Evolutionary conservation across 495 filamentous ascomycete species (phyloP), one percentile per base, ranked within the genome.

Genomic region (Neurospora sp.): DNA sequence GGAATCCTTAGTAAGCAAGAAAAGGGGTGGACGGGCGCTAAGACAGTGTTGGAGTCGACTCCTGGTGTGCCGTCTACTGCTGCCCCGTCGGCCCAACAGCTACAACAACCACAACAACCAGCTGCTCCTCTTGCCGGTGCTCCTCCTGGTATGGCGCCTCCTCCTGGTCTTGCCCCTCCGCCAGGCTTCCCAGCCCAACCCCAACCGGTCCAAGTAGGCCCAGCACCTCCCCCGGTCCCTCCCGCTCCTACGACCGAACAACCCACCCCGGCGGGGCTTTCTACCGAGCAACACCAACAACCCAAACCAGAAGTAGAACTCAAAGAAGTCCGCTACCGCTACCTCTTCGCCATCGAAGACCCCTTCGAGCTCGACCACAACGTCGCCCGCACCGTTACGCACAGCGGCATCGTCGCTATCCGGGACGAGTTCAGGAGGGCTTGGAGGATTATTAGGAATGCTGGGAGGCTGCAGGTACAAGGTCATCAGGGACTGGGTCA

Each of bases 341-440:
- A 92, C 79, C 87, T 96, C 18, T 91, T 96, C 75, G 91, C 93
- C 42, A 93, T 96, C 74, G 93, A 96, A 78, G 93, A 96, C 78
- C 93, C 93, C 0, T 96, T 96, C 78, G 93, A 96, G 83, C 84
- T 87, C 4, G 89, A 90, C 66, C 93, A 96, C 80, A 96, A 96
- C 76, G 90, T 96, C 62, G 93, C 90, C 10, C 84, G 93, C 39
- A 96, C 93, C 0, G 93, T 95, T 1, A 93, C 90, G 38, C 89
- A 91, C 74, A 86, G 87, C 60, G 93, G 93, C 11, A 91, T 96
- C 54, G 88, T 90, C 0, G 85, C 90, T 5, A 95, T 96, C 70
- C 84, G 92, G 37, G 90, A 93, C 74, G 93, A 96, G 83, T 93
- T 96, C 76, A 85, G 91, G 3, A 86, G 93, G 39, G 92, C 93